Base-by-base conservation (phyloP, 139 green algal genomes). In the Chlamydomonas sp. region DNA sequence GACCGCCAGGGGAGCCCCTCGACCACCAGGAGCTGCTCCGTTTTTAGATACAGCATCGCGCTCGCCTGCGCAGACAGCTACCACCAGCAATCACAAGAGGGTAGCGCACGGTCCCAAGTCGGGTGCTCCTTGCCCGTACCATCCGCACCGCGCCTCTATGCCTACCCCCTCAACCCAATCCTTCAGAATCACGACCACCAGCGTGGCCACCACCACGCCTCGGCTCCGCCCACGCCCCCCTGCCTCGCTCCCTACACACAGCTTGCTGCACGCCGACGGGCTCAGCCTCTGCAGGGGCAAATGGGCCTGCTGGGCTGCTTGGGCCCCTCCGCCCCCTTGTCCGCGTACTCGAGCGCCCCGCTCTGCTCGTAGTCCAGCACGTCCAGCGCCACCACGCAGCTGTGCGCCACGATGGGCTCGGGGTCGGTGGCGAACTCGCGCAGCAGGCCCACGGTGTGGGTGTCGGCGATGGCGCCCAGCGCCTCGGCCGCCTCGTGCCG, bases 401-500 rank as follows among this genome's bases (percentile, higher is more conserved):
- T 98, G 87, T 99, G 91, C 1, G 97, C 96, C 58, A 99, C 97
- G 69, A 99, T 98, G 5, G 95, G 96, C 78, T 99, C 97, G 0
- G 89, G 73, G 81, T 99, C 96, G 1, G 60, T 16, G 6, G 90
- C 79, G 88, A 94, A 97, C 78, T 94, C 20, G 78, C 94, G 85
- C 85, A 98, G 91, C 85, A 98, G 90, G 49, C 85, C 68, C 2
- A 97, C 63, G 66, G 91, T 95, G 57, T 84, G 78, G 20, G 79
- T 83, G 17, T 91, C 88, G 16, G 94, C 96, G 62, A 99, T 97
- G 69, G 95, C 90, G 1, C 97, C 98, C n/a, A 99, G 91, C 1
- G 98, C 98, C 86, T 99, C 98, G 5, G 98, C 98, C 59, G 98
- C 98, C 89, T 99, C 98, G 89, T 99, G 98, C 8, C 98, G 93